These are phyloP conservation scores for Ophiostoma novo-ulmi DNA, from an alignment of 2,329 filamentous ascomycete genomes.

Conservation along the genomic window DNA sequence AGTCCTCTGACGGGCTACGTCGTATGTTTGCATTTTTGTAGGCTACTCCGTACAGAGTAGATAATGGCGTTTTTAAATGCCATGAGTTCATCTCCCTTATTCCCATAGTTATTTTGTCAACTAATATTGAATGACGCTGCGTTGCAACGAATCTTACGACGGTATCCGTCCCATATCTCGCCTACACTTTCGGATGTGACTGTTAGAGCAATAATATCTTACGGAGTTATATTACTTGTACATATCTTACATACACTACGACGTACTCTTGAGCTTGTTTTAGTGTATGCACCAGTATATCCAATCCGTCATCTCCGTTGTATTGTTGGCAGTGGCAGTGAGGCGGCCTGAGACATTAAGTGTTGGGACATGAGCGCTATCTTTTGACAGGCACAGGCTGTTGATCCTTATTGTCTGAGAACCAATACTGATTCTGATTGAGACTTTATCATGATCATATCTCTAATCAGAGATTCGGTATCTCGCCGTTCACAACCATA, in stretches of 20 bases:
- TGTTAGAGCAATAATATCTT: not conserved
- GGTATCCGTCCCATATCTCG: not conserved
- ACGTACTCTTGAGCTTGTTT: slow-evolving; percentile 4
- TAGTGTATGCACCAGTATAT: not conserved
- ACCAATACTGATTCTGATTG: not conserved
- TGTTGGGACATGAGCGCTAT: not conserved
- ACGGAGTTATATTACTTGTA: not conserved
- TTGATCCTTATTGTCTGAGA: slow-evolving; percentile 1
- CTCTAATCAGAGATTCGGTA: slow-evolving; percentile 1
- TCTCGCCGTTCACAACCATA: slow-evolving; percentile 2
- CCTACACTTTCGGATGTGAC: not conserved
- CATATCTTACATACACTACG: not conserved
- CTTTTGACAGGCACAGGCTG: not conserved
- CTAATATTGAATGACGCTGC: not conserved
- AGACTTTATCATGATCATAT: not conserved
- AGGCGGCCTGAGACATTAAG: slow-evolving; percentile 1
- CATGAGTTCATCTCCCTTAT: not conserved
- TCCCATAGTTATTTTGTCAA: not conserved
- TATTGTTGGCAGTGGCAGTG: not conserved
- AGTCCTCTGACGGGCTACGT: not conserved
- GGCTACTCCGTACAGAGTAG: not conserved
- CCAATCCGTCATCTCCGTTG: not conserved
- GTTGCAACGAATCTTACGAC: not conserved
- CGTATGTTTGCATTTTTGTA: not conserved
- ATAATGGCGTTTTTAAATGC: not conserved